Evolutionary conservation across 805 yeast species (phyloP).

Genomic region (Candida ipomoeae): DNA sequence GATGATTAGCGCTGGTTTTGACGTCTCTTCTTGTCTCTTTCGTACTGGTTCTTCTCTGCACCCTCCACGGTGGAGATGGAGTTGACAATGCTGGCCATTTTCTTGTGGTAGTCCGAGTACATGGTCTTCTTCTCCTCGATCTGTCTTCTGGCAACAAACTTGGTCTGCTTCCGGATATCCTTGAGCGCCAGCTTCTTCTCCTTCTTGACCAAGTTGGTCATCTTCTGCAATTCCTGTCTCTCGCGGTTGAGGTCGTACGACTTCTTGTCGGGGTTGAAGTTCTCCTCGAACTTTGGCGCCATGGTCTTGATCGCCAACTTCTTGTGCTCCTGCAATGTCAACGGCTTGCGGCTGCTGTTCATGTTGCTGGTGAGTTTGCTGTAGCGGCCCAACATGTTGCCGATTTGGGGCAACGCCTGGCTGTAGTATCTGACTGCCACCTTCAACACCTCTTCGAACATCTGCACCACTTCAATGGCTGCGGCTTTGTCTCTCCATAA

Average conservation of each 20-base stretch:
- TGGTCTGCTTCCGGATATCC: constrained; percentile 85
- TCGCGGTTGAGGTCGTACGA: constrained; percentile 81
- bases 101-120: constrained; percentile 77
- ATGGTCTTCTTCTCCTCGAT: constrained; percentile 71
- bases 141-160: constrained; percentile 81
- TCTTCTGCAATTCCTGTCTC: constrained; percentile 77
- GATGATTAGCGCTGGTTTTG: constrained; percentile 30
- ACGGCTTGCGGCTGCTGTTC: constrained; percentile 45
- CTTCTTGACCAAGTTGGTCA: constrained; percentile 81
- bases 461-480: constrained; percentile 52
- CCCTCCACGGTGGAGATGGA: constrained; percentile 92
- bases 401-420: constrained; percentile 26
- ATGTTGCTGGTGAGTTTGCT: constrained; percentile 40
- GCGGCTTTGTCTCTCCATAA: constrained; percentile 64
- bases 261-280: constrained; percentile 92
- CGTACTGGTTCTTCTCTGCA: constrained; percentile 88
- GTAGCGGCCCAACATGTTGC: constrained; percentile 40
- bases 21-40: constrained; percentile 71
- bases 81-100: constrained; percentile 83
- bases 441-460: constrained; percentile 43
- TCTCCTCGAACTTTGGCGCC: constrained; percentile 92
- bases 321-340: constrained; percentile 76
- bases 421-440: constrained; percentile 36
- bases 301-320: constrained; percentile 79
- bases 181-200: constrained; percentile 85